phyloP scores from a whole-genome alignment of 305 asterid genomes.

The Fraxinus ornus region DNA sequence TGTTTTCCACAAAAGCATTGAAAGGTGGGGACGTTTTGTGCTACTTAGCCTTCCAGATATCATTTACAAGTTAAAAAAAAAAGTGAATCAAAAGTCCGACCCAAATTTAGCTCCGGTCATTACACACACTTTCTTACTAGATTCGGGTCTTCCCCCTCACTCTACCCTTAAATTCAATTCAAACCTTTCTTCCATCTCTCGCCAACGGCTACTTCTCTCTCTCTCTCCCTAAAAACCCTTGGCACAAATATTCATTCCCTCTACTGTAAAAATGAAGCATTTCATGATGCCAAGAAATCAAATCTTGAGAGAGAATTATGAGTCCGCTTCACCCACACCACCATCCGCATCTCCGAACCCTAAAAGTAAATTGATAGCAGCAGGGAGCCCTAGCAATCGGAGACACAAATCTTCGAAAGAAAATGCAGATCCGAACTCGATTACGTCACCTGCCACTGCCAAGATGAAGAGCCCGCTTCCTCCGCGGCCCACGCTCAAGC shows the following conservation, averaged over 20 bases:
- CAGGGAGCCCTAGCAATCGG: slow-evolving; percentile 45
- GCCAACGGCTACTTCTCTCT: slow-evolving; percentile 37
- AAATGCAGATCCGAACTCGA: slow-evolving; percentile 64
- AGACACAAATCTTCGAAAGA: slow-evolving; percentile 68
- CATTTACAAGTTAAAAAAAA: no score
- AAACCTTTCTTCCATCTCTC: slow-evolving; percentile 26
- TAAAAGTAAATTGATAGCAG: slow-evolving; percentile 42
- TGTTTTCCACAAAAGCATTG: no score
- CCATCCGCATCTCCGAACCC: slow-evolving; percentile 57
- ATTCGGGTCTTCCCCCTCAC: background rate
- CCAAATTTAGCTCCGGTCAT: background rate
- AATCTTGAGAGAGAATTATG: slow-evolving; percentile 55
- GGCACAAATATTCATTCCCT: slow-evolving; percentile 17
- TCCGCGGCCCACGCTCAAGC: slow-evolving; percentile 86
- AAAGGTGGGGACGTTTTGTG: no score
- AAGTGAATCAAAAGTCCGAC: background rate
- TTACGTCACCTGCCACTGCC: slow-evolving; percentile 29
- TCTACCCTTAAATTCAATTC: slow-evolving; percentile 31
- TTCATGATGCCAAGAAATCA: slow-evolving; percentile 62
- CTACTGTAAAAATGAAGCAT: slow-evolving; percentile 42
- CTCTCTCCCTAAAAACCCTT: slow-evolving; percentile 11
- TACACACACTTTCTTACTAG: background rate
- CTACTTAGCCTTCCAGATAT: no score
- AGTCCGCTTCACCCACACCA: slow-evolving; percentile 15
- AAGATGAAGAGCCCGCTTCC: slow-evolving; percentile 84